Evolutionary conservation across 495 filamentous ascomycete species (phyloP).

Genomic region (Talaromyces wortmannii): DNA sequence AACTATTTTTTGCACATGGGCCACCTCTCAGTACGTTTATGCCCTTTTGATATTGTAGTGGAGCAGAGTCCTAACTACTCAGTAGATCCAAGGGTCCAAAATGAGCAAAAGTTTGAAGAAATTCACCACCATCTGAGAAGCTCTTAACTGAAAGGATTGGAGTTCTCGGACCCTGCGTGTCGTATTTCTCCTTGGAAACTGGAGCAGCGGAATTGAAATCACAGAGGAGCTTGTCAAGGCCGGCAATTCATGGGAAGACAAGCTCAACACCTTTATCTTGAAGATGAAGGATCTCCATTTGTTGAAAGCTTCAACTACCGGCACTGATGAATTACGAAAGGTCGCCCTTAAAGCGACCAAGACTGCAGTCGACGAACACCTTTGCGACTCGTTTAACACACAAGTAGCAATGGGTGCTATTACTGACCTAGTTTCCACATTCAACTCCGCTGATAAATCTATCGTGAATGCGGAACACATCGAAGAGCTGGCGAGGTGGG

Average conservation of each 20-base stretch:
- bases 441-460: constrained; percentile 61
- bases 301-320: constrained; percentile 27
- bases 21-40: constrained; percentile 52
- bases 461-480: constrained; percentile 45
- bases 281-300: constrained; percentile 48
- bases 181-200: constrained; percentile 79
- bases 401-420: constrained; percentile 67
- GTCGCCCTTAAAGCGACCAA: constrained; percentile 56
- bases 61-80: background rate
- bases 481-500: constrained; percentile 63
- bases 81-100: constrained; percentile 71
- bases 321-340: constrained; percentile 22
- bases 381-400: constrained; percentile 90
- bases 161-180: constrained; percentile 76
- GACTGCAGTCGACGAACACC: constrained; percentile 52
- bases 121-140: constrained; percentile 90
- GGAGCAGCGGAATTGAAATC: constrained; percentile 90
- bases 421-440: constrained; percentile 63
- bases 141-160: constrained; percentile 66
- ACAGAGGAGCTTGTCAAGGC: constrained; percentile 70
- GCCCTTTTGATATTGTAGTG: background rate
- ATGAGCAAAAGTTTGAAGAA: constrained; percentile 97
- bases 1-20: constrained; percentile 98
- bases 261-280: constrained; percentile 86
- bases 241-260: constrained; percentile 72